Evolutionary conservation across 805 yeast species (phyloP).

Genomic region (Wickerhamiella qilinensis): DNA sequence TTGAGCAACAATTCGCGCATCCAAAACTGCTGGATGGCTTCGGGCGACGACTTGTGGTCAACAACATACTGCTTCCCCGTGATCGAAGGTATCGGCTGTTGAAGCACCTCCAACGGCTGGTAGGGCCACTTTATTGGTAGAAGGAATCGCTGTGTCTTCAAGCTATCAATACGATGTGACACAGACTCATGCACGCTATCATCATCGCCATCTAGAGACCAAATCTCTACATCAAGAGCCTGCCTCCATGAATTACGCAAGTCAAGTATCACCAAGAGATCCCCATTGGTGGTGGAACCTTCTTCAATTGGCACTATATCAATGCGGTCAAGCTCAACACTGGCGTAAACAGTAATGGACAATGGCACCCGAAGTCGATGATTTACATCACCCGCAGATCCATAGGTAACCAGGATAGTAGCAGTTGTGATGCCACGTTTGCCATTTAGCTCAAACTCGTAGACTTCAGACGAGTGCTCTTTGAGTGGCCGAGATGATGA

Average conservation of each 20-base stretch:
- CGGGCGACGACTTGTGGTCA: slow-evolving; percentile 29
- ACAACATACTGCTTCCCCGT: slow-evolving; percentile 54
- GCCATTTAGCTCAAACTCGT: slow-evolving; percentile 48
- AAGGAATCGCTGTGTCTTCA: slow-evolving; percentile 41
- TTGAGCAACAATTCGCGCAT: slow-evolving; percentile 48
- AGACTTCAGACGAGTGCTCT: slow-evolving; percentile 27
- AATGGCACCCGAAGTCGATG: slow-evolving; percentile 55
- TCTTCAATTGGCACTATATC: slow-evolving; percentile 39
- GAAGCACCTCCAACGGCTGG: slow-evolving; percentile 27
- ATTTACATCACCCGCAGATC: slow-evolving; percentile 3
- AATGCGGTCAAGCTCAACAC: slow-evolving; percentile 58
- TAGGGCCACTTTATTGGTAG: slow-evolving; percentile 51
- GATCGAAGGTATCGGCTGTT: slow-evolving; percentile 50
- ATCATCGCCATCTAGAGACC: slow-evolving; percentile 6
- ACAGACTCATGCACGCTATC: slow-evolving; percentile 1
- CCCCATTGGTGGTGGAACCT: slow-evolving; percentile 13
- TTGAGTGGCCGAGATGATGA: slow-evolving; percentile 14
- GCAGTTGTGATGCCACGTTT: slow-evolving; percentile 60
- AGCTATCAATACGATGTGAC: slow-evolving; percentile 19
- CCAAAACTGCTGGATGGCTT: slow-evolving; percentile 70
- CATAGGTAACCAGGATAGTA: slow-evolving; percentile 47
- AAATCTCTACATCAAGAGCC: slow-evolving; percentile 20
- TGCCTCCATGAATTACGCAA: slow-evolving; percentile 70
- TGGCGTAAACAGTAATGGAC: slow-evolving; percentile 50
- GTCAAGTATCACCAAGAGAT: slow-evolving; percentile 58